phyloP scores from a whole-genome alignment of 2,329 filamentous ascomycete species.

The Epichloe glyceriae region DNA sequence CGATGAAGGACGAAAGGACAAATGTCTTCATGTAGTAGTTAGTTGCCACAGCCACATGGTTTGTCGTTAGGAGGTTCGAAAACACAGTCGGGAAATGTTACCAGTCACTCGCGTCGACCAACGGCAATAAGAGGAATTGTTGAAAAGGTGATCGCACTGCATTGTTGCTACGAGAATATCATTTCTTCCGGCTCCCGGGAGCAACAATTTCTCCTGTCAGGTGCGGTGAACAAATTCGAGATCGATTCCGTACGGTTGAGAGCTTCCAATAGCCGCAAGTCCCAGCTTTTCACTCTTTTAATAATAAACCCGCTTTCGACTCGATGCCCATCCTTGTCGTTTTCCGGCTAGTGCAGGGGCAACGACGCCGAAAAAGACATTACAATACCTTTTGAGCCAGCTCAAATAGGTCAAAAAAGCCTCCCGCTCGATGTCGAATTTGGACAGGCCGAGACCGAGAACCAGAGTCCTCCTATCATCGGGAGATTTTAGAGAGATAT shows the following conservation, averaged over 20 bases:
- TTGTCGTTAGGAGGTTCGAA: not conserved
- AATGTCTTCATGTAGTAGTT: not conserved
- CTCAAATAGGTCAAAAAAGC: slow-evolving; percentile 54
- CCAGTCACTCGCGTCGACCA: not conserved
- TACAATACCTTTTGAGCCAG: slow-evolving; percentile 45
- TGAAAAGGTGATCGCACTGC: not conserved
- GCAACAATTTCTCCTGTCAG: not conserved
- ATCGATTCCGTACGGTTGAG: too few relatives aligned
- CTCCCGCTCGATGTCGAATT: slow-evolving; percentile 36
- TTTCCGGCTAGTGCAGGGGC: not conserved
- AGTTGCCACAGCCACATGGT: not conserved
- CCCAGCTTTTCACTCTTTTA: not conserved
- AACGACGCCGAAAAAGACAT: not conserved
- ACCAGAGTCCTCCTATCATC: slow-evolving; percentile 49
- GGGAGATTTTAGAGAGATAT: slow-evolving; percentile 58
- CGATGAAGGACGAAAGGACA: not conserved
- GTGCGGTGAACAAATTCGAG: not conserved
- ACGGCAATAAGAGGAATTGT: not conserved
- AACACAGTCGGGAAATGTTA: not conserved
- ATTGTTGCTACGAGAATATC: not conserved
- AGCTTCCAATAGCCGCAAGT: not conserved
- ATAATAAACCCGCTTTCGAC: not conserved
- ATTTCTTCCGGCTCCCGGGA: not conserved
- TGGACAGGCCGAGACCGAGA: slow-evolving; percentile 45
- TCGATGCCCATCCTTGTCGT: not conserved